Evolutionary conservation across 2,329 filamentous ascomycete species (phyloP), one percentile per base, ranked within the genome.

Genomic region (Simplicillium sp.): DNA sequence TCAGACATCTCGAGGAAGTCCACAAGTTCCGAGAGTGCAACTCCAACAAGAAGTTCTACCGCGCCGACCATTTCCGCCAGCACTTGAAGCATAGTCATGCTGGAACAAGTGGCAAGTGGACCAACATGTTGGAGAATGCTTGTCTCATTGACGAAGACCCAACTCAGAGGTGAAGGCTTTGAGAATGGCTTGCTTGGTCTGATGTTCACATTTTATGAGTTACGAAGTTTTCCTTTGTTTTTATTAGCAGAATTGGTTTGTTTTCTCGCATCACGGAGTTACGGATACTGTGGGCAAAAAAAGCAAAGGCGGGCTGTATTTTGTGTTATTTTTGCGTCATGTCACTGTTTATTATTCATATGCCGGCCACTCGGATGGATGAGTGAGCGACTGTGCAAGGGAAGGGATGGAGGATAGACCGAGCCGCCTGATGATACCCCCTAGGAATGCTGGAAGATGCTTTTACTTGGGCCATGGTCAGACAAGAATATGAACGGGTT

Each of bases 21-120:
- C 92, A 98, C 69, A 98, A 98, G 59, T 98, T 95, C 59, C 80
- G 88, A 47, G 92, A 97, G 65, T 98, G 92, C 74, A 98, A 98
- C 61, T 88, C 92, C 54, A 84, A 85, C 50, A 98, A 98, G 71
- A 97, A 97, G 61, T 98, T 98, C 61, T 98, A 85, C 67, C 79
- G 92, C 31, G 92, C 92, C 29, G 92, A 98, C 61, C 92, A 98
- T 60, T 98, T 98, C 71, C 81, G 92, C 44, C 92, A 98, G 62
- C 92, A 98, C 64, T 70, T 98, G 44, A 98, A 97, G 70, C 92
- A 98, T 61, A 96, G 88, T 59, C 92, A 97, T 64, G 87, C 86
- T 31, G 92, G 92, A 29, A 90, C 87, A 1, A 96, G 88, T 61
- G 92, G 92, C 28, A 97, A 97, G 63, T 98, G 92, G 92, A 98